phyloP scores from a whole-genome alignment of 1,284 basidiomycete species.

The Fistulinella staudtii region DNA sequence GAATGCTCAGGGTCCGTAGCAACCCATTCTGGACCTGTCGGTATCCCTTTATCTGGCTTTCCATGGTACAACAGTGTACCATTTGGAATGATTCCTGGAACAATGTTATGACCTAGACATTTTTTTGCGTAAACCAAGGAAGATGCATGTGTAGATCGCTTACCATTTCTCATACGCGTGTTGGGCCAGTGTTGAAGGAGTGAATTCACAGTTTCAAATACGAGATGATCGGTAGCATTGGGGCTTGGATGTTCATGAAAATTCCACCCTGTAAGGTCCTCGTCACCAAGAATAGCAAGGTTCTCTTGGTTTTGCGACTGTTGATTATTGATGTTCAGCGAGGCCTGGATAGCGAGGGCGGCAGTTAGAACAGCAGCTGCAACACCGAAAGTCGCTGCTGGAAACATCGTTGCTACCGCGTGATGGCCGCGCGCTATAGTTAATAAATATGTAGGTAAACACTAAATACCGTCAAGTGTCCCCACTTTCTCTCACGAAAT shows the following conservation, averaged over 20 bases:
- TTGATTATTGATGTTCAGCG: not conserved
- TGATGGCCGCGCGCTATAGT: too few relatives aligned
- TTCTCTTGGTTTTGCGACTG: not conserved
- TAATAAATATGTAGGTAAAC: too few relatives aligned
- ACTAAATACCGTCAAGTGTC: too few relatives aligned
- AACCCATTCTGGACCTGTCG: constrained; percentile 38
- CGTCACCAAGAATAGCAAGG: not conserved
- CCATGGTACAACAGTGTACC: constrained; percentile 45
- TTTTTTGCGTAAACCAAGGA: too few relatives aligned
- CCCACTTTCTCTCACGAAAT: too few relatives aligned
- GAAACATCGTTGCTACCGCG: not conserved
- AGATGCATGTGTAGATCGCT: not conserved
- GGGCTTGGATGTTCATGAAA: constrained; percentile 14
- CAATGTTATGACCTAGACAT: constrained; percentile 42
- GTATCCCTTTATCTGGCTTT: constrained; percentile 21
- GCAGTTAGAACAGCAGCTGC: not conserved
- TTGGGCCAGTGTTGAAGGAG: constrained; percentile 48
- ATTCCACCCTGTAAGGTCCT: constrained; percentile 10
- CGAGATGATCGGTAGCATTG: constrained; percentile 23
- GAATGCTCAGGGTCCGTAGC: constrained; percentile 46
- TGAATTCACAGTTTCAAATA: constrained; percentile 30
- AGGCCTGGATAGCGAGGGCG: constrained; percentile 12
- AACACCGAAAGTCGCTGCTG: not conserved
- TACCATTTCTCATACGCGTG: too few relatives aligned
- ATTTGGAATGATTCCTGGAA: constrained; percentile 38